These are phyloP conservation scores for Pleurotus tuber-regium DNA, from an alignment of 768 basidiomycete genomes.

Conservation along the genomic window DNA sequence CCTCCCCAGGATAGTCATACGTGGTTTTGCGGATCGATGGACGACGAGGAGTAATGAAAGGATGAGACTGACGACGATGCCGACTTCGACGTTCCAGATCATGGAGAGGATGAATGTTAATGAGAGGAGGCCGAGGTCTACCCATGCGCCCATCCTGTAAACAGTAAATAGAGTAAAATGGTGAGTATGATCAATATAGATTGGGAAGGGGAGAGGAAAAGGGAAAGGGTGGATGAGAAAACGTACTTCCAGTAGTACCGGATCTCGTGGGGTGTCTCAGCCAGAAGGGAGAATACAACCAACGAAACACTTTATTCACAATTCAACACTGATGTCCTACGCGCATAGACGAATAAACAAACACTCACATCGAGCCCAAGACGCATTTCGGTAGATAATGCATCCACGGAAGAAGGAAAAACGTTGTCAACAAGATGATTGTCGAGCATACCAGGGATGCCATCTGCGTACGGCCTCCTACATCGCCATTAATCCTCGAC, in stretches of 20 bases:
- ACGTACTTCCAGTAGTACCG: slow-evolving; percentile 78
- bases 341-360: background rate
- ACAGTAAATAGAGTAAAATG: no score
- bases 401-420: slow-evolving; percentile 85
- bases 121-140: slow-evolving; percentile 77
- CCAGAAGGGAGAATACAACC: slow-evolving; percentile 81
- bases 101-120: slow-evolving; percentile 88
- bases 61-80: slow-evolving; percentile 85
- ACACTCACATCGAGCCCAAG: slow-evolving; percentile 77
- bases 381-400: slow-evolving; percentile 90
- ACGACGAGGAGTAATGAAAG: slow-evolving; percentile 89
- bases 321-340: background rate
- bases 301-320: slow-evolving; percentile 61
- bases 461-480: slow-evolving; percentile 89
- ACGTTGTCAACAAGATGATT: slow-evolving; percentile 79
- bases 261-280: slow-evolving; percentile 86
- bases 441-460: slow-evolving; percentile 74
- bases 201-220: no score
- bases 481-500: slow-evolving; percentile 87
- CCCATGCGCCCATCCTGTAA: slow-evolving; percentile 85
- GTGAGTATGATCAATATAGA: no score
- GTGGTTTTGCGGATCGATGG: slow-evolving; percentile 80
- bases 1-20: slow-evolving; percentile 86
- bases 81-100: slow-evolving; percentile 89
- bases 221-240: background rate